Evolutionary conservation across 2,329 filamentous ascomycete species (phyloP), one percentile per base, ranked within the genome.

Genomic region (Ceratocystis harringtonii): DNA sequence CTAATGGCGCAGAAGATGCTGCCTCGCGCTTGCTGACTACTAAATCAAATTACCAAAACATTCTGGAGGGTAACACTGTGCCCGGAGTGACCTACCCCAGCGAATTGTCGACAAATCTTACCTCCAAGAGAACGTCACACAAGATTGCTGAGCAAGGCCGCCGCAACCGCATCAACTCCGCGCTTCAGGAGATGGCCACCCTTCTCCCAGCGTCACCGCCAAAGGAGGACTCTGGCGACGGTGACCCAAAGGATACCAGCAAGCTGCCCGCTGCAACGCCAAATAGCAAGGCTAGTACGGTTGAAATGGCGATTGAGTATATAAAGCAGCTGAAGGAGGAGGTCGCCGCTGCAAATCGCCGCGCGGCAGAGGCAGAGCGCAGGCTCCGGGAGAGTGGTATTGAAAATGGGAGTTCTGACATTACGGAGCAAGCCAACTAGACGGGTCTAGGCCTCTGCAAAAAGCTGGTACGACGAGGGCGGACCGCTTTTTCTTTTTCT

Each of bases 1-100:
- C 91, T 22, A 75, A 80, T 66, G 78, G 81, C 1, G 79, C 78
- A 3, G 83, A 85, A 69, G 82, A 84, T 70, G 80, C 82, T 1
- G 80, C 84, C 0, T 86, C 83, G n/a, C 81, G 90, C 32, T 81
- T 97, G 57, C 81, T 99, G 32, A 89, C 92, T 44, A 90, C 89
- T 17, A 97, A 97, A 74, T 97, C 92, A 1, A 99, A 99, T 72
- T 99, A 99, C 72, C 92, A 97, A 72, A 95, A 96, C 71, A 94
- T 99, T 45, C 77, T 99, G 10, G 94, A 97, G 73, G 94, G 94
- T 61, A 97, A 91, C 62, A 86, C 87, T 65, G 84, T 96, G 0
- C 92, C 92, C 0, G 92, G 92, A 12, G 88, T 96, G 12, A 88
- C 88, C 1, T 97, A 96, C 70, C 92, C 92, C 0, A 90, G 89